A percentile compares a stretch with the other conserved stretches of the same genome.
These are phyloP conservation scores for Colletotrichum karsti DNA, from an alignment of 2,329 filamentous ascomycete genomes.

Conservation along the genomic window DNA sequence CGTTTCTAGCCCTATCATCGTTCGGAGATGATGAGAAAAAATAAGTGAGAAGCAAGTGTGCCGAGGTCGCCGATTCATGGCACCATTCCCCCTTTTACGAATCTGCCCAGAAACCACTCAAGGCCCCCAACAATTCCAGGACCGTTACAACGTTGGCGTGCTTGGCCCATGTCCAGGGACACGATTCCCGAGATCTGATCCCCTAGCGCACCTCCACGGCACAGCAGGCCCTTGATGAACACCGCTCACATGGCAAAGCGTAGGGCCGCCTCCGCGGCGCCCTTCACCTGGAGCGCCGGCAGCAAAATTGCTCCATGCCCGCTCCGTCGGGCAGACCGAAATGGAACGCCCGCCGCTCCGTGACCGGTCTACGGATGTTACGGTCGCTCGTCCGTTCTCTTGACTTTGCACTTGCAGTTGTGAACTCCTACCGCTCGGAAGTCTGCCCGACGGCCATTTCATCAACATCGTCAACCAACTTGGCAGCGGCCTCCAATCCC, in stretches of 20 bases:
- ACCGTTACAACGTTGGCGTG: background rate
- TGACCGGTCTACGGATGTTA: background rate
- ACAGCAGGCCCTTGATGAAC: background rate
- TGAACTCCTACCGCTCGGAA: background rate
- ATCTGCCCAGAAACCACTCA: background rate
- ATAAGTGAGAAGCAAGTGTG: background rate
- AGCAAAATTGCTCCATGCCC: slow-evolving; percentile 8
- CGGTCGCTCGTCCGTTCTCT: background rate
- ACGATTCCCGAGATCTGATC: background rate
- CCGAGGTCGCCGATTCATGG: background rate
- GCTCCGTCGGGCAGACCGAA: slow-evolving; percentile 21
- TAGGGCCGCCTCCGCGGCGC: background rate
- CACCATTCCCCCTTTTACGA: background rate
- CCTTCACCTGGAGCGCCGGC: background rate
- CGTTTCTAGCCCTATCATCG: background rate
- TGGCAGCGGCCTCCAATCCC: background rate
- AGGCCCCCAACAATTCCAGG: background rate
- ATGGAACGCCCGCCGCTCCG: background rate
- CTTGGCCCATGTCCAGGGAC: background rate
- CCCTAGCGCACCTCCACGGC: background rate
- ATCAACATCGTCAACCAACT: background rate
- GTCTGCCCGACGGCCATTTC: background rate
- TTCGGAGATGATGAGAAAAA: background rate
- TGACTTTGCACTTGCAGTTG: background rate
- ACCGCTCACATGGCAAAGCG: background rate